A percentile compares a stretch with the other conserved stretches of the same genome.
Evolutionary conservation across 495 filamentous ascomycete species (phyloP).

Genomic region (Penicillium tannophilum): DNA sequence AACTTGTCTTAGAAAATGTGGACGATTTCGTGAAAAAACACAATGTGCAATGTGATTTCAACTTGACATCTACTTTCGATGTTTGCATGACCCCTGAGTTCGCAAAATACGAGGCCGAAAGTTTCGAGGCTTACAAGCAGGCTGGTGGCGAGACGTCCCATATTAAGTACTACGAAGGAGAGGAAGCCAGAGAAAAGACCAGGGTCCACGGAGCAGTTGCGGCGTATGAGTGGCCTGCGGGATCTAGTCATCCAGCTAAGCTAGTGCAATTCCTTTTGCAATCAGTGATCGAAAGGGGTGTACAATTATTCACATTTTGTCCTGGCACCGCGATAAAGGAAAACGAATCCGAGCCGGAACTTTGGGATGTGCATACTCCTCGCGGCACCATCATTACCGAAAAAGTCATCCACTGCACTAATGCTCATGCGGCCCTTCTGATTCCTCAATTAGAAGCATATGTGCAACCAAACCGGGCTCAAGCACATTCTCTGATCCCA

Average conservation of each 20-base stretch:
- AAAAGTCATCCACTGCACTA: conserved; percentile 35
- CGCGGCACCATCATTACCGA: conserved; percentile 24
- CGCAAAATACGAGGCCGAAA: conserved; percentile 29
- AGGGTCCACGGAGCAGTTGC: conserved; percentile 28
- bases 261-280: conserved; percentile 33
- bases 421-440: conserved; percentile 33
- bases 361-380: conserved; percentile 30
- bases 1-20: conserved; percentile 29
- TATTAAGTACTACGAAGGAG: conserved; percentile 26
- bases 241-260: conserved; percentile 36
- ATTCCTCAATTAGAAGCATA: conserved; percentile 28
- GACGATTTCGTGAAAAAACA: conserved; percentile 30
- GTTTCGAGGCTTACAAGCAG: conserved; percentile 25
- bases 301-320: conserved; percentile 30
- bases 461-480: conserved; percentile 31
- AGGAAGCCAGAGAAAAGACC: conserved; percentile 26
- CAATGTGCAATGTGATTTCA: conserved; percentile 34
- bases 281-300: conserved; percentile 24
- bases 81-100: conserved; percentile 37
- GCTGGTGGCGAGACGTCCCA: conserved; percentile 34
- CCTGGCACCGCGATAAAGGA: conserved; percentile 23
- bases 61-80: conserved; percentile 33
- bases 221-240: conserved; percentile 38
- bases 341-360: neutral
- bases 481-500: conserved; percentile 33